These are phyloP conservation scores for Lichtheimia hyalospora DNA, from an alignment of 371 early-diverging fungal species.

Conservation along the genomic window DNA sequence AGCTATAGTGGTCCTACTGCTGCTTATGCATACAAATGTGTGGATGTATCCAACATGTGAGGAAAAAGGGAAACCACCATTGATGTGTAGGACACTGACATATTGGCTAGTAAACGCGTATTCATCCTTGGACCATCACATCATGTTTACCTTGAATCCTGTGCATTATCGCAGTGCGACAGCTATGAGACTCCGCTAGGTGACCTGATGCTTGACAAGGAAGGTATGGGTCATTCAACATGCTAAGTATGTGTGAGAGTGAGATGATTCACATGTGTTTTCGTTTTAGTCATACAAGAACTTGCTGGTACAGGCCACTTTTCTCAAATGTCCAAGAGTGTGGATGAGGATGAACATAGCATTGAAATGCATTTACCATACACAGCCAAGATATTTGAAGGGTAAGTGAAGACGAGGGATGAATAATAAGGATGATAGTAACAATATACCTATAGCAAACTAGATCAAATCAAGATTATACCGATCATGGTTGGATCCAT, in stretches of 20 bases:
- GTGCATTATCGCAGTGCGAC: slow-evolving; percentile 73
- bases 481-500: slow-evolving; percentile 89
- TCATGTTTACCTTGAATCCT: slow-evolving; percentile 78
- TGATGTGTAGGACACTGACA: too few relatives aligned
- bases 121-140: slow-evolving; percentile 94
- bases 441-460: slow-evolving; percentile 18
- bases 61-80: not conserved
- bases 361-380: slow-evolving; percentile 96
- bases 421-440: not conserved
- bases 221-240: slow-evolving; percentile 27
- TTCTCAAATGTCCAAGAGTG: slow-evolving; percentile 52
- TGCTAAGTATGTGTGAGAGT: too few relatives aligned
- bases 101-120: slow-evolving; percentile 66
- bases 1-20: slow-evolving; percentile 88
- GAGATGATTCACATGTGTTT: not conserved
- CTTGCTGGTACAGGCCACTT: slow-evolving; percentile 69
- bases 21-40: slow-evolving; percentile 81
- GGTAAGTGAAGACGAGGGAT: slow-evolving; percentile 32
- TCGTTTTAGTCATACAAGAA: slow-evolving; percentile 51
- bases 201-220: slow-evolving; percentile 66
- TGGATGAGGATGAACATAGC: slow-evolving; percentile 93
- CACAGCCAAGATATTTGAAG: slow-evolving; percentile 72
- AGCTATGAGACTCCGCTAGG: slow-evolving; percentile 89
- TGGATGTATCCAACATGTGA: slow-evolving; percentile 65
- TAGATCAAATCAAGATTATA: slow-evolving; percentile 65